phyloP scores from a whole-genome alignment of 257 asterid species.

The Ocimum tenuiflorum region DNA sequence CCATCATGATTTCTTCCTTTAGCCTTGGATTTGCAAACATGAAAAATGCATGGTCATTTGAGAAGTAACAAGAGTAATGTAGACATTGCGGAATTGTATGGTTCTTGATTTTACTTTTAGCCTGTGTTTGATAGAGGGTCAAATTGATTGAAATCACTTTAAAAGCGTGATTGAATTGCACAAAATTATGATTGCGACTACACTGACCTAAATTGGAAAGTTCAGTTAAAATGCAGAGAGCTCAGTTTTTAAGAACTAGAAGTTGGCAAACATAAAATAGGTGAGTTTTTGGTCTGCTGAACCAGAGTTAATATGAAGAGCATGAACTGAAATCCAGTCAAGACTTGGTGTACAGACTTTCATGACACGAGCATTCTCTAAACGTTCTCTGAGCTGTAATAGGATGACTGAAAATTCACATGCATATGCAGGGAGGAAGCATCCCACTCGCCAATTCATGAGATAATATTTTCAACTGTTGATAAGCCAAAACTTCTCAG shows the following conservation, averaged over 20 bases:
- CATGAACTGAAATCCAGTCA: not conserved
- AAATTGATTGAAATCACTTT: not conserved
- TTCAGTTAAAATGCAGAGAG: not conserved
- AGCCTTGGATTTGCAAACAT: not conserved
- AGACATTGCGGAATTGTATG: not conserved
- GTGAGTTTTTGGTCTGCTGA: not conserved
- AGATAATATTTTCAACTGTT: constrained; percentile 74
- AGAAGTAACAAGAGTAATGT: not conserved
- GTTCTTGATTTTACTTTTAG: not conserved
- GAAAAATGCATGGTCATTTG: not conserved
- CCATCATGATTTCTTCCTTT: constrained; percentile 14
- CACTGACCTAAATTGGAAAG: not conserved
- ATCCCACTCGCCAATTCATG: constrained; percentile 45
- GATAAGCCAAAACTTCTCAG: constrained; percentile 96
- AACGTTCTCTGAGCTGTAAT: not conserved
- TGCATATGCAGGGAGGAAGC: constrained; percentile 58
- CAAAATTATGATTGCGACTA: not conserved
- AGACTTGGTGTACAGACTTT: not conserved
- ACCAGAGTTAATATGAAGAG: not conserved
- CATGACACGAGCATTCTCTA: constrained; percentile 3
- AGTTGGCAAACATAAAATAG: not conserved
- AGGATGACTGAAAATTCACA: not conserved
- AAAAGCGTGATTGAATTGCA: not conserved
- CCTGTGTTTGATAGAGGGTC: constrained; percentile 1
- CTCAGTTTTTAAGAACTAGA: constrained; percentile 8